phyloP scores from a whole-genome alignment of 768 basidiomycete genomes.

The Auricularia sp. region DNA sequence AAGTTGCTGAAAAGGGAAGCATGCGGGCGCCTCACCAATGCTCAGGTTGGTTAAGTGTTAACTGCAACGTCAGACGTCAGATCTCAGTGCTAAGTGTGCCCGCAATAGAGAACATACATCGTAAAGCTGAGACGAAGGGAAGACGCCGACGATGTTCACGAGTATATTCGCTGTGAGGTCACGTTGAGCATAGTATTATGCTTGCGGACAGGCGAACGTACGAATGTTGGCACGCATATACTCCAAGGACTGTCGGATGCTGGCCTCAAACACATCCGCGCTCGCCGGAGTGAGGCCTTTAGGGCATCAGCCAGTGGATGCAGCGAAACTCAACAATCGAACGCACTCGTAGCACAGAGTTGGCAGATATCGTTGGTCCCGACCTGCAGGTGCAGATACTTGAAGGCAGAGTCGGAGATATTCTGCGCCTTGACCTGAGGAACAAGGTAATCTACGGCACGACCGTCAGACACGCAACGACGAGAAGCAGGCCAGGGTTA shows the following conservation, averaged over 20 bases:
- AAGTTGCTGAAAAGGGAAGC: neutral
- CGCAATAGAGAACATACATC: neutral
- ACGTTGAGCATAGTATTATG: neutral
- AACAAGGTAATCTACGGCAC: slow-evolving; percentile 8
- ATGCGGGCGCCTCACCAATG: neutral
- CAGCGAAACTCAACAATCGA: too few relatives aligned
- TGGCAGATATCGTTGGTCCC: slow-evolving; percentile 12
- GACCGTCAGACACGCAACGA: too few relatives aligned
- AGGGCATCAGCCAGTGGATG: too few relatives aligned
- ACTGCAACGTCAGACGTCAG: neutral
- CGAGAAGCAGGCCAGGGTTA: too few relatives aligned
- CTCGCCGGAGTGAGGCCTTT: slow-evolving; percentile 2
- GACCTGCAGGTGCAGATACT: slow-evolving; percentile 11
- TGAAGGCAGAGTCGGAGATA: slow-evolving; percentile 3
- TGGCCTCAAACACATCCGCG: slow-evolving; percentile 7
- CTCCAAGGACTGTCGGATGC: neutral
- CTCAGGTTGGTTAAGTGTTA: slow-evolving; percentile 4
- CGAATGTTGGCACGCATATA: slow-evolving; percentile 3
- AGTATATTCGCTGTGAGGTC: slow-evolving; percentile 1
- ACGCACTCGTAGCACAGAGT: slow-evolving; percentile 1
- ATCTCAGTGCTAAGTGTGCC: neutral
- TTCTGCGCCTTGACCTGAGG: slow-evolving; percentile 8
- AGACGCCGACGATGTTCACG: slow-evolving; percentile 5
- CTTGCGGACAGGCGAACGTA: neutral
- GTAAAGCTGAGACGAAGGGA: slow-evolving; percentile 4